Evolutionary conservation across 129 eudicot species (phyloP), one percentile per base, ranked within the genome.

Genomic region (Saussurea involucrata): DNA sequence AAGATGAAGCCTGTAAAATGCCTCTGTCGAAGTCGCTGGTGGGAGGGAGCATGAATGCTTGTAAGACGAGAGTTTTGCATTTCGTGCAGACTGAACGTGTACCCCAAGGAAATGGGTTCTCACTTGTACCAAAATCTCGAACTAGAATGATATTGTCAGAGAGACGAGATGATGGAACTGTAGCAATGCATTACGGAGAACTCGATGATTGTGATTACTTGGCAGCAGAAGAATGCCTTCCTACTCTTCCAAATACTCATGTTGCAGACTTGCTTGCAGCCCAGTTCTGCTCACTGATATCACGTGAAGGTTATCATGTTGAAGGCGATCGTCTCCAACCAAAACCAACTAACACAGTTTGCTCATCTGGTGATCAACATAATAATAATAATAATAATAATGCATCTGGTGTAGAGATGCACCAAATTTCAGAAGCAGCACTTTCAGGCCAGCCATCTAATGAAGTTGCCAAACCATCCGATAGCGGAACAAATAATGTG

Each of bases 161-260:
- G 84, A 92, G 85, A 75, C 90, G 95, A 73, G 84, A 76, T 65
- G 97, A 94, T 71, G 99, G 99, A 24, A 80, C 89, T 63, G 96
- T 95, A 70, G 92, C 96, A 69, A 80, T 92, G 89, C 90, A 84
- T 84, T 86, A 89, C 76, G 99, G 99, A 76, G 99, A 95, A 61
- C 75, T 86, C 63, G 99, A 92, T 25, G 89, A 85, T 46, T 79
- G 78, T 22, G 94, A 84, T 70, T 95, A 83, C 80, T 81, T 84
- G 77, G 85, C 91, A 60, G 86, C 84, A 24, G 97, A 95, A 83
- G 96, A 95, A 66, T 82, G 78, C 78, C 94, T 95, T 72, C 98
- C 98, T 72, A 86, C 96, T 40, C 79, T 95, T 78, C 92, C 97
- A 11, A 95, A 87, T 88, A 83, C 98, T 46, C 96, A 91, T 81